Evolutionary conservation across 257 asterid species (phyloP).

Genomic region (Lantana camara): DNA sequence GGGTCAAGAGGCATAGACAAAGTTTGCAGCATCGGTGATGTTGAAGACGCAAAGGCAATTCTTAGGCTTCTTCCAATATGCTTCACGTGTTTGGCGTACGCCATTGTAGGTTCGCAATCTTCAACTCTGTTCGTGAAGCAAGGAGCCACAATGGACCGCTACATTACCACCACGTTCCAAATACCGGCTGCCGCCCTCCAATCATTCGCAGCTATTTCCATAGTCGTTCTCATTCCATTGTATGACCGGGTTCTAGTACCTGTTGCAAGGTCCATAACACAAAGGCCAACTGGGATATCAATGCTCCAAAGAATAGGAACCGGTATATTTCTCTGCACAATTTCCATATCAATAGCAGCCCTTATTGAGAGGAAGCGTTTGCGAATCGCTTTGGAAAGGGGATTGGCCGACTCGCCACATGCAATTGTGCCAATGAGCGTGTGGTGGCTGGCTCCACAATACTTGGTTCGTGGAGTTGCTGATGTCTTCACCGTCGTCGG

Average conservation of each 20-base stretch:
- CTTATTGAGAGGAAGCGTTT: slow-evolving; percentile 45
- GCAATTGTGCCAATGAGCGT: slow-evolving; percentile 49
- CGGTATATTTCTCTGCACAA: slow-evolving; percentile 34
- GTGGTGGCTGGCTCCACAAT: slow-evolving; percentile 62
- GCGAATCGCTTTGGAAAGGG: slow-evolving; percentile 33
- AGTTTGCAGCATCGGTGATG: neutral
- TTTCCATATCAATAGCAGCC: slow-evolving; percentile 44
- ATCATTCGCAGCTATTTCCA: slow-evolving; percentile 25
- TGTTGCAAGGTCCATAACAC: slow-evolving; percentile 32
- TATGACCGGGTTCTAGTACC: slow-evolving; percentile 51
- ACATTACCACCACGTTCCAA: slow-evolving; percentile 5
- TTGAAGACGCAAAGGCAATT: slow-evolving; percentile 12
- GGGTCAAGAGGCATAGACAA: neutral
- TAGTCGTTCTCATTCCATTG: slow-evolving; percentile 32
- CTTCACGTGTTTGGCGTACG: slow-evolving; percentile 32
- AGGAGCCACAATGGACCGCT: slow-evolving; percentile 35
- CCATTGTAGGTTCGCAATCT: slow-evolving; percentile 28
- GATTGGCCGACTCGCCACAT: slow-evolving; percentile 35
- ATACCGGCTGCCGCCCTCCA: slow-evolving; percentile 41
- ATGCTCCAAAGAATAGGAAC: slow-evolving; percentile 44
- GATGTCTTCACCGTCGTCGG: slow-evolving; percentile 51
- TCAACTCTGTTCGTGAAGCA: slow-evolving; percentile 40
- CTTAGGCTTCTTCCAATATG: slow-evolving; percentile 37
- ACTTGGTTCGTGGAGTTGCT: slow-evolving; percentile 42
- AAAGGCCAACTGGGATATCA: slow-evolving; percentile 44